Evolutionary conservation across 176 grass and related monocot genomes (phyloP).

Genomic region (Rhipidocladum racemiflorum): DNA sequence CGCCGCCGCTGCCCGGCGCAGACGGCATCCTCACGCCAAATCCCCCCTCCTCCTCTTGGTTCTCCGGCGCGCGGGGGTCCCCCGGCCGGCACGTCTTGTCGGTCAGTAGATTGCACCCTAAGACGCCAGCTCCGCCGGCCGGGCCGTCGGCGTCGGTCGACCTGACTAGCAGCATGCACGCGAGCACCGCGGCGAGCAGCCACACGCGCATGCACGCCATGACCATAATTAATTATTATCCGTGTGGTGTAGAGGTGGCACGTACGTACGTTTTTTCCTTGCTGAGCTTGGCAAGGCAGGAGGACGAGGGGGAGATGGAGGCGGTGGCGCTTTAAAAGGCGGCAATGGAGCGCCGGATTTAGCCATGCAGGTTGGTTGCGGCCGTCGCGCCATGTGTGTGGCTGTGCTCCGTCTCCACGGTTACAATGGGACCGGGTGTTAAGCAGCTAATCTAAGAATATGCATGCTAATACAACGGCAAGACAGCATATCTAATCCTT

Average conservation of each 20-base stretch:
- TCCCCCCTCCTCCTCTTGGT: constrained; percentile 49
- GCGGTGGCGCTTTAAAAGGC: background rate
- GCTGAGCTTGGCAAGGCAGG: background rate
- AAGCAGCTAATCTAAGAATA: background rate
- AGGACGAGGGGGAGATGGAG: background rate
- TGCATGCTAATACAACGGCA: no score
- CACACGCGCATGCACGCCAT: constrained; percentile 31
- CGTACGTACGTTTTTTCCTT: background rate
- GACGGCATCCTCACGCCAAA: constrained; percentile 24
- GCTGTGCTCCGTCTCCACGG: constrained; percentile 3
- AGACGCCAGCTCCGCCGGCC: background rate
- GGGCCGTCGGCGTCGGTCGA: background rate
- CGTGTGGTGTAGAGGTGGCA: no score
- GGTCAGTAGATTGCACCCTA: constrained; percentile 24
- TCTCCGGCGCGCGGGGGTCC: constrained; percentile 36
- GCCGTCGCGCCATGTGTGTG: constrained; percentile 2
- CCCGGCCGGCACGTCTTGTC: constrained; percentile 51
- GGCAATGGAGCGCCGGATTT: background rate
- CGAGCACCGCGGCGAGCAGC: constrained; percentile 22
- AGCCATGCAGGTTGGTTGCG: background rate
- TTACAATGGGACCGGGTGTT: background rate
- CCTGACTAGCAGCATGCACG: constrained; percentile 10
- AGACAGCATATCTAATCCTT: background rate
- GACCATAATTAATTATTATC: background rate
- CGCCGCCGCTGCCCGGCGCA: background rate